Conservation (phyloP, 1,139 yeast genomes). For the Nakaseomyces delphensis region DNA sequence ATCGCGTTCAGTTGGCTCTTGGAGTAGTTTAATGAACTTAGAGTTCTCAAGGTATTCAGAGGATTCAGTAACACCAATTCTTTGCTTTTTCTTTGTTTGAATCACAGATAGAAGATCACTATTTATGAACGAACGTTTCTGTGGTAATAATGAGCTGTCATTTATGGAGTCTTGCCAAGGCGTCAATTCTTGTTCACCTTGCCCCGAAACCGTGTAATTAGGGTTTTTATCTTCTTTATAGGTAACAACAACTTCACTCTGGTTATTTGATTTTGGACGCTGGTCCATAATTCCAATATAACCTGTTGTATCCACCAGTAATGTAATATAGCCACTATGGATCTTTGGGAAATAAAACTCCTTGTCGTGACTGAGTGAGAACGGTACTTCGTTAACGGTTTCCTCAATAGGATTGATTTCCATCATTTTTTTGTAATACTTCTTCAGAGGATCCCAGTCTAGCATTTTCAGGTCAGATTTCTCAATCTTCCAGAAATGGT, state of each 20-base stretch:
- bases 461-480: slow-evolving; percentile 12
- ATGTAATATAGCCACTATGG: neutral
- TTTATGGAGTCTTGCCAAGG: neutral
- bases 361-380: neutral
- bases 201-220: neutral
- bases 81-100: slow-evolving; percentile 8
- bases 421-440: neutral
- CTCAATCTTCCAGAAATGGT: slow-evolving; percentile 14
- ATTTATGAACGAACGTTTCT: slow-evolving; percentile 21
- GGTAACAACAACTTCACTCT: neutral
- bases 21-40: neutral
- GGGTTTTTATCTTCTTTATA: neutral
- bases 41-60: neutral
- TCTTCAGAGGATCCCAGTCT: slow-evolving; percentile 20
- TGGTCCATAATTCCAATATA: neutral
- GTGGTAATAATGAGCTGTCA: slow-evolving; percentile 16
- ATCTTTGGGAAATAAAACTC: neutral
- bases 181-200: neutral
- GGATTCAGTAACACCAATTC: neutral
- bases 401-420: neutral
- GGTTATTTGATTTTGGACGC: neutral
- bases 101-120: slow-evolving; percentile 16
- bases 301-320: neutral
- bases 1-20: neutral
- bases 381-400: neutral